A percentile compares a stretch with the other conserved stretches of the same genome.
Evolutionary conservation across 2,329 filamentous ascomycete genomes (phyloP).

Genomic region (Penicillium sp.): DNA sequence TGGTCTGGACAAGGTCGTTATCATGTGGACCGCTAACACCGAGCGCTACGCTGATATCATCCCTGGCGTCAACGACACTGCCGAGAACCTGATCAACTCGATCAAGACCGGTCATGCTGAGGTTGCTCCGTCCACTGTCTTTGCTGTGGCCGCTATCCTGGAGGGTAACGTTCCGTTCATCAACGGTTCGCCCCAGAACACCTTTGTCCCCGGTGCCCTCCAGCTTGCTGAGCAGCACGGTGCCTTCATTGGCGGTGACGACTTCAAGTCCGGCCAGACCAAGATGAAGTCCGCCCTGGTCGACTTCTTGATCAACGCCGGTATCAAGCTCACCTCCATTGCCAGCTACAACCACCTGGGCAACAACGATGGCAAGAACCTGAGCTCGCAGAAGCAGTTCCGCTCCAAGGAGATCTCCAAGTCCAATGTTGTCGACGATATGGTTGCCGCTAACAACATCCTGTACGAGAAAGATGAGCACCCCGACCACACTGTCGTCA

Average conservation of each 20-base stretch:
- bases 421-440: slow-evolving; percentile 98
- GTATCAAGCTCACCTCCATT: slow-evolving; percentile 98
- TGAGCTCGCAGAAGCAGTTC: slow-evolving; percentile 97
- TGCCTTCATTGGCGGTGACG: slow-evolving; percentile 93
- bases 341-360: slow-evolving; percentile 99
- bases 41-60: slow-evolving; percentile 92
- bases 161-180: slow-evolving; percentile 91
- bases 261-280: slow-evolving; percentile 99
- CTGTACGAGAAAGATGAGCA: slow-evolving; percentile 92
- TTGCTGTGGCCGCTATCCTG: slow-evolving; percentile 90
- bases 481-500: slow-evolving; percentile 96
- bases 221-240: slow-evolving; percentile 82
- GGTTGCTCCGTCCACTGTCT: slow-evolving; percentile 92
- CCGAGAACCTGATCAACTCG: slow-evolving; percentile 84
- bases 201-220: slow-evolving; percentile 91
- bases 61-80: slow-evolving; percentile 90
- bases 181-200: slow-evolving; percentile 99
- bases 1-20: slow-evolving; percentile 87
- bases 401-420: slow-evolving; percentile 99
- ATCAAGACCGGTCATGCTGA: slow-evolving; percentile 87
- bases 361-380: slow-evolving; percentile 99
- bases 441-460: slow-evolving; percentile 93
- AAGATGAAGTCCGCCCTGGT: slow-evolving; percentile 99
- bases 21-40: slow-evolving; percentile 98
- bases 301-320: slow-evolving; percentile 96